Base-by-base conservation (phyloP, 345 rosid genomes). In the Hypericum perforatum region DNA sequence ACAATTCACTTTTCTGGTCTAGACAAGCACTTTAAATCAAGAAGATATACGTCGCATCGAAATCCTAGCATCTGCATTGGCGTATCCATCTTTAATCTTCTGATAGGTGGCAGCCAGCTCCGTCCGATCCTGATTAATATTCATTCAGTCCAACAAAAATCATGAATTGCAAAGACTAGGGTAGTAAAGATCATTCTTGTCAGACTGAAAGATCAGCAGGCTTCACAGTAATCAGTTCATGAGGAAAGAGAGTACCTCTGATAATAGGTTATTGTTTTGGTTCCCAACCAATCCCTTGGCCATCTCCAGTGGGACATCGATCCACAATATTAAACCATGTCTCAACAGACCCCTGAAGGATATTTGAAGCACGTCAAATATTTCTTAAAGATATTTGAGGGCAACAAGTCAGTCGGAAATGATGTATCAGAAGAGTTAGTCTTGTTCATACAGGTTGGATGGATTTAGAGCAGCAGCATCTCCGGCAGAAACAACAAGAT, bases 291-390 rank as follows among this genome's bases (percentile, higher is more conserved):
- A 45, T n/a, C 58, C 78, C 50, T 44, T 68, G 36, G 83, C 79
- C 4, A 80, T 74, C n/a, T 82, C 82, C 52, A 81, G 64, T 37
- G 98, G 98, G 42, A 85, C 80, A 65, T 87, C 92, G 49, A 91
- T 74, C 95, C 96, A 85, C 65, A 91, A 63, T 3, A 95, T 78
- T 76, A 91, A 73, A 40, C 96, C 98, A 60, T 89, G 83, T 75
- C 97, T 79, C 58, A 89, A 70, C 67, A 81, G 86, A 45, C 76
- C 80, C 67, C 97, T 89, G 32, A 22, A 49, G 43, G 32, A 45
- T 15, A 55, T 53, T 52, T 39, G 32, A 22, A 22, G 32, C 32
- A 22, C 4, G 32, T 22, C 32, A 22, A 22, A 22, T 39, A 37
- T 9, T 37, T 7, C 32, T 32, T 61, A 63, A 16, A 9, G 4